These are phyloP conservation scores for Mucuna pruriens DNA, from an alignment of 306 rosid species.

Conservation along the genomic window DNA sequence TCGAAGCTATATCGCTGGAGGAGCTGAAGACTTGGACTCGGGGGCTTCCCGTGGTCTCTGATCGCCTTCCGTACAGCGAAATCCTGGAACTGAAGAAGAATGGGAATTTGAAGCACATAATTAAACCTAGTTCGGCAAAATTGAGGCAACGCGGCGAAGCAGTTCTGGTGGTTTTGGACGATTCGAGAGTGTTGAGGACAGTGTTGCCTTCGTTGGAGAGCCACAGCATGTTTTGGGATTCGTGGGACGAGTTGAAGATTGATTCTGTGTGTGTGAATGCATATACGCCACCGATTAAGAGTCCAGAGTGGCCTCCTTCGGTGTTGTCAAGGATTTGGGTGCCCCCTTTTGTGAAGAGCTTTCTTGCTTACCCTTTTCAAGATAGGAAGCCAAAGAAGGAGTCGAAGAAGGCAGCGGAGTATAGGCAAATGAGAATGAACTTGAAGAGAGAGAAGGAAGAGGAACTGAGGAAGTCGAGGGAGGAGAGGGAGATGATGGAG, in stretches of 20 bases:
- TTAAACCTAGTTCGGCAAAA: slow-evolving; percentile 54
- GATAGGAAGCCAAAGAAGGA: slow-evolving; percentile 57
- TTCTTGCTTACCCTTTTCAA: neutral
- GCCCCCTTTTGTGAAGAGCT: slow-evolving; percentile 4
- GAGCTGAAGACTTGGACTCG: slow-evolving; percentile 72
- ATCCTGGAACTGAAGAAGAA: slow-evolving; percentile 54
- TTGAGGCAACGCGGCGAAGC: slow-evolving; percentile 57
- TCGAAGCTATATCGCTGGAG: slow-evolving; percentile 68
- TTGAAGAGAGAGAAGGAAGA: slow-evolving; percentile 61
- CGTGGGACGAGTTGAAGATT: slow-evolving; percentile 65
- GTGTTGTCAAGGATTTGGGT: slow-evolving; percentile 50
- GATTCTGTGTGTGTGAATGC: slow-evolving; percentile 78
- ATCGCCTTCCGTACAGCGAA: slow-evolving; percentile 80
- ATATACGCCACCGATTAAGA: slow-evolving; percentile 75
- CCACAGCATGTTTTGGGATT: slow-evolving; percentile 71
- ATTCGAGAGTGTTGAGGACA: slow-evolving; percentile 74
- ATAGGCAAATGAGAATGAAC: slow-evolving; percentile 64
- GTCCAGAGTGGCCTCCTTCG: slow-evolving; percentile 70
- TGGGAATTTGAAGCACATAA: slow-evolving; percentile 78
- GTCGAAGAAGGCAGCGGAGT: slow-evolving; percentile 66
- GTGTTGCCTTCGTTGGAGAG: slow-evolving; percentile 71
- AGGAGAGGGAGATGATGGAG: slow-evolving; percentile 63
- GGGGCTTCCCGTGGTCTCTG: slow-evolving; percentile 77
- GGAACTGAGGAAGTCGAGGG: slow-evolving; percentile 53
- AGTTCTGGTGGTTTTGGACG: slow-evolving; percentile 78